Evolutionary conservation across 306 rosid genomes (phyloP), one percentile per base, ranked within the genome.

Genomic region (Pterocarpus macrocarpus): DNA sequence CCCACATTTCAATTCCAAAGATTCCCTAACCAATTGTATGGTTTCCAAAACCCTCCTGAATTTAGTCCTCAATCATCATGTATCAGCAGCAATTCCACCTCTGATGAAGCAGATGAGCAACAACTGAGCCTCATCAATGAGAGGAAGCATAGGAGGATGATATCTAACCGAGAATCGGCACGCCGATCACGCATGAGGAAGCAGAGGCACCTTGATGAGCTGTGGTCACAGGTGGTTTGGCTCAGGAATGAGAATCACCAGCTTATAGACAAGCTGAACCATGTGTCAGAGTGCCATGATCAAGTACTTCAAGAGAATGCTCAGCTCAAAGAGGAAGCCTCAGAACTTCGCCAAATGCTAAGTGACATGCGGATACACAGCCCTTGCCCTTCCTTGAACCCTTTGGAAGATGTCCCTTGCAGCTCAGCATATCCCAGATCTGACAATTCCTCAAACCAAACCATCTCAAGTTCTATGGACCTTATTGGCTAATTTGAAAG

Each of bases 161-260:
- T 95, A 86, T 95, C 99, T 0, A 95, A 95, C 78, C 71, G 99
- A n/a, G 99, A 95, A 39, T 95, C 99, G 0, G 99, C 99, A 0
- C 92, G 99, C 2, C 64, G 99, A 7, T 95, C 99, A 0, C 90
- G 99, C 2, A 92, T 92, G 94, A 88, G 99, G 61, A 95, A 93
- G 89, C 98, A 95, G 82, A 91, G 80, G 65, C 98, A 95, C 84
- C 90, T 95, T 33, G 98, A 95, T 76, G 99, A 95, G 79, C 91
- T 95, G 3, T 95, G 99, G 97, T 93, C 97, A 5, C 99, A 95
- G 75, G 97, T 93, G 17, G 84, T 92, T 56, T 95, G 99, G 99
- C 90, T 93, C 2, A 78, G 97, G 45, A 90, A 87, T 69, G 97
- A 93, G 92, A 95, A 95, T 35, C 92, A 89, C 45, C 94, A 89